Evolutionary conservation across 306 rosid genomes (phyloP), one percentile per base, ranked within the genome.

Genomic region (Sophora flavescens): DNA sequence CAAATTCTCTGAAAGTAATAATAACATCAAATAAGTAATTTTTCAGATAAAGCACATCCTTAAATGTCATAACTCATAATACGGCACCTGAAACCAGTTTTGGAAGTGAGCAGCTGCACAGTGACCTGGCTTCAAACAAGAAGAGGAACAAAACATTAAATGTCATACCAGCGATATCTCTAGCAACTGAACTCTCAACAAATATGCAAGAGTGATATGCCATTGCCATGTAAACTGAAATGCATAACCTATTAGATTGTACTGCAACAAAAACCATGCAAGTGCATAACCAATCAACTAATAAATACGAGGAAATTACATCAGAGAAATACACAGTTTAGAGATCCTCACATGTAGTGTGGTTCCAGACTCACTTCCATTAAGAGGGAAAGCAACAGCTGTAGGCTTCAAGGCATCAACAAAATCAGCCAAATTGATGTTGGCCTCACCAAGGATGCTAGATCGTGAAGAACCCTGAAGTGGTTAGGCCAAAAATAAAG

Each of bases 51-150:
- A 82, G 70, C 63, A 85, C 63, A 68, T 48, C 48, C 66, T 63
- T 68, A 81, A 78, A 68, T 75, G 78, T 76, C 70, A 39, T 52
- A 75, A 79, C 61, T 57, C 77, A 59, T 54, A 61, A 81, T 53
- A 71, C 38, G 48, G 76, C 84, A 95, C 99, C 99, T 95, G 91
- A 96, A 96, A 42, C 99, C 99, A n/a, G 99, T 96, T 84, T 91
- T 96, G 53, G 99, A 96, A 70, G 99, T 96, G 76, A 96, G 93
- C 80, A 96, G 96, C 91, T 96, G 99, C 83, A 96, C 92, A 3
- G 97, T 86, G 76, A 96, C 98, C 99, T 96, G 96, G 82, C 76
- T 86, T 87, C 81, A 77, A 74, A 72, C 73, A 86, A 78, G 85
- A 87, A 67, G 77, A 79, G 57, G 63, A 76, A 69, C 5, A 81